Evolutionary conservation across 208 protist genomes (phyloP).

Genomic region (Crithidia bombi): DNA sequence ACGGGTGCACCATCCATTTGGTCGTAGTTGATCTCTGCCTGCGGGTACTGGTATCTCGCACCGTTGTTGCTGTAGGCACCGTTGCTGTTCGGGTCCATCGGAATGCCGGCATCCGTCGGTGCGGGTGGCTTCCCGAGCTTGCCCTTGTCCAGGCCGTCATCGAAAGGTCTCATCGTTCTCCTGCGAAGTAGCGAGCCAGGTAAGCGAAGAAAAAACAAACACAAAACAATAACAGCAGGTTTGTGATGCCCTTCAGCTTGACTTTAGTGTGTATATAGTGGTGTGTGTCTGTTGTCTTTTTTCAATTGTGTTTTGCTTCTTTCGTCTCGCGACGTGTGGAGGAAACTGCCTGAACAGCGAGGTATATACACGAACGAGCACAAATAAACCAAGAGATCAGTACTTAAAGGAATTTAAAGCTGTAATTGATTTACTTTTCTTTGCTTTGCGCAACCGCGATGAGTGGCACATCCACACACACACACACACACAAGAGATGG

Average conservation of each 20-base stretch:
- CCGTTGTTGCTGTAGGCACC: conserved; percentile 5
- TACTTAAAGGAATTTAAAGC: too few species aligned
- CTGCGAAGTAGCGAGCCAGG: too few species aligned
- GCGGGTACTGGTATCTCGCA: conserved; percentile 33
- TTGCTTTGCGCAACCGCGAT: too few species aligned
- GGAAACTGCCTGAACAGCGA: neutral
- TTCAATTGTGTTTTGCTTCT: too few species aligned
- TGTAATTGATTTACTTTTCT: too few species aligned
- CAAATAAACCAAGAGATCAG: neutral
- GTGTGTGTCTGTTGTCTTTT: too few species aligned
- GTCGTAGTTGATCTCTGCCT: conserved; percentile 42
- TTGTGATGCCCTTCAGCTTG: too few species aligned
- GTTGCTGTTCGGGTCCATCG: neutral
- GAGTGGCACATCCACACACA: too few species aligned
- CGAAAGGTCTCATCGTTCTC: conserved; percentile 10
- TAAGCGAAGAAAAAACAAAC: conserved; percentile 1
- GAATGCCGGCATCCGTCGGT: conserved; percentile 20
- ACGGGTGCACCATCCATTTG: conserved; percentile 38
- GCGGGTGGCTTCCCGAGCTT: conserved; percentile 7
- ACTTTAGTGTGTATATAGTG: too few species aligned
- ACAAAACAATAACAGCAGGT: too few species aligned
- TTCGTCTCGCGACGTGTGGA: too few species aligned
- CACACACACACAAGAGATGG: too few species aligned
- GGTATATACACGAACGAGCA: neutral
- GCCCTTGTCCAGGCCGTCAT: neutral